A percentile compares a stretch with the other conserved stretches of the same genome.
These are phyloP conservation scores for Leucocoprinus sp. DNA, from an alignment of 768 basidiomycete genomes.

Conservation along the genomic window DNA sequence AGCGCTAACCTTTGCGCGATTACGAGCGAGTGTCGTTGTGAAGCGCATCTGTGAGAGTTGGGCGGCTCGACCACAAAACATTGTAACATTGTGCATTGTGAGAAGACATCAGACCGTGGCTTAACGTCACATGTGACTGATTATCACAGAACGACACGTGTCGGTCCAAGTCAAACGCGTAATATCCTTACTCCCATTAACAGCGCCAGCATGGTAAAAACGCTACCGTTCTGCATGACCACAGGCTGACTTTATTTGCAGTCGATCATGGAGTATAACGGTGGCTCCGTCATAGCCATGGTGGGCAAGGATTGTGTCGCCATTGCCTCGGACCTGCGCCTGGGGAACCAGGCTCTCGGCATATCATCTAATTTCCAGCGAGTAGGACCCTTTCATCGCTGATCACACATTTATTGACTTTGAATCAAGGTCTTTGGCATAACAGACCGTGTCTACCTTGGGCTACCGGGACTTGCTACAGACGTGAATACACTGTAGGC, in stretches of 20 bases:
- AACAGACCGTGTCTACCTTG: slow-evolving; percentile 86
- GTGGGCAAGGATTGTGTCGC: slow-evolving; percentile 98
- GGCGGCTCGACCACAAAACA: neutral
- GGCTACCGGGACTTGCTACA: slow-evolving; percentile 86
- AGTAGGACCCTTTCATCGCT: slow-evolving; percentile 36
- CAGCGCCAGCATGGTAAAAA: slow-evolving; percentile 31
- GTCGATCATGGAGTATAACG: slow-evolving; percentile 92
- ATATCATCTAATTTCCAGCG: slow-evolving; percentile 93
- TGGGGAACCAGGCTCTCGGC: slow-evolving; percentile 82
- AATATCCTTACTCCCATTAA: slow-evolving; percentile 11
- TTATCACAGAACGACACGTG: slow-evolving; percentile 35
- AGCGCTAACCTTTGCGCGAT: slow-evolving; percentile 11
- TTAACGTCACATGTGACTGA: slow-evolving; percentile 16
- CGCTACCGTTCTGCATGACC: neutral
- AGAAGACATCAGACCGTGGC: neutral
- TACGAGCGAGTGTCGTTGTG: neutral
- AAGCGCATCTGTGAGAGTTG: neutral
- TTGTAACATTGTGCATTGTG: neutral
- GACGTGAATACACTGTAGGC: slow-evolving; percentile 85
- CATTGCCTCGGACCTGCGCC: slow-evolving; percentile 89
- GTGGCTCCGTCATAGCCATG: slow-evolving; percentile 99
- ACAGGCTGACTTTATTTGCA: slow-evolving; percentile 24
- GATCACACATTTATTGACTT: slow-evolving; percentile 11
- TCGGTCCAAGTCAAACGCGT: slow-evolving; percentile 27
- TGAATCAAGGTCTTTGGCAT: slow-evolving; percentile 72